Conservation (phyloP, 495 filamentous ascomycete genomes). For the Amniculicola lignicola region DNA sequence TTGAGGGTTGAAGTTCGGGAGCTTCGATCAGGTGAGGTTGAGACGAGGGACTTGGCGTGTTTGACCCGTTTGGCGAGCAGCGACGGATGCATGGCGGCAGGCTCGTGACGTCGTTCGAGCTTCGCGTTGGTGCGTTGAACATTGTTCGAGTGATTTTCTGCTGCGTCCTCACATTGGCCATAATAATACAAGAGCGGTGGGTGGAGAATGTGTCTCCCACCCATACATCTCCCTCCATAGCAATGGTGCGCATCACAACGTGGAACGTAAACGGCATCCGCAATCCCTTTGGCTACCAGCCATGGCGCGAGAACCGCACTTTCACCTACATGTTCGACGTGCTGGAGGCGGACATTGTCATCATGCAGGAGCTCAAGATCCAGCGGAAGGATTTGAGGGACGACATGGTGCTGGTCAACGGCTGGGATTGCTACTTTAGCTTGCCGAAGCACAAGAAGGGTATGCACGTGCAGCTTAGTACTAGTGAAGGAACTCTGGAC, state of each 20-base stretch:
- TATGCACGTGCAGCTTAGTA: conserved; percentile 27
- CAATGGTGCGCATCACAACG: conserved; percentile 81
- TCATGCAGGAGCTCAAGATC: conserved; percentile 96
- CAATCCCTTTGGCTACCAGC: conserved; percentile 92
- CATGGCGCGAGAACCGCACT: conserved; percentile 85
- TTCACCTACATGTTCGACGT: conserved; percentile 95
- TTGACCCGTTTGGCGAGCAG: conserved; percentile 8
- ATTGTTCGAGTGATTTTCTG: too few species aligned
- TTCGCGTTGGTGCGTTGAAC: not conserved
- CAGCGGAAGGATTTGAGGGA: conserved; percentile 89
- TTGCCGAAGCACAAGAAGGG: conserved; percentile 92
- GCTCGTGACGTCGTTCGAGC: conserved; percentile 9
- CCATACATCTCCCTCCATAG: conserved; percentile 16
- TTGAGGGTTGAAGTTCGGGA: conserved; percentile 4
- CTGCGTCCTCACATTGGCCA: too few species aligned
- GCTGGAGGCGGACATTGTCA: conserved; percentile 87
- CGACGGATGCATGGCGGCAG: not conserved
- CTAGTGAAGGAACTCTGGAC: not conserved
- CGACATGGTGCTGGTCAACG: conserved; percentile 93
- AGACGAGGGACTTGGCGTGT: conserved; percentile 13
- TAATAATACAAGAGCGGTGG: too few species aligned
- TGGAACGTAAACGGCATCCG: conserved; percentile 98
- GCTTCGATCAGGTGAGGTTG: conserved; percentile 10
- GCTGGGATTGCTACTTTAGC: conserved; percentile 97
- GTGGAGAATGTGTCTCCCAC: too few species aligned